phyloP scores from a whole-genome alignment of 2,329 filamentous ascomycete species.

The Leptographium procerum region DNA sequence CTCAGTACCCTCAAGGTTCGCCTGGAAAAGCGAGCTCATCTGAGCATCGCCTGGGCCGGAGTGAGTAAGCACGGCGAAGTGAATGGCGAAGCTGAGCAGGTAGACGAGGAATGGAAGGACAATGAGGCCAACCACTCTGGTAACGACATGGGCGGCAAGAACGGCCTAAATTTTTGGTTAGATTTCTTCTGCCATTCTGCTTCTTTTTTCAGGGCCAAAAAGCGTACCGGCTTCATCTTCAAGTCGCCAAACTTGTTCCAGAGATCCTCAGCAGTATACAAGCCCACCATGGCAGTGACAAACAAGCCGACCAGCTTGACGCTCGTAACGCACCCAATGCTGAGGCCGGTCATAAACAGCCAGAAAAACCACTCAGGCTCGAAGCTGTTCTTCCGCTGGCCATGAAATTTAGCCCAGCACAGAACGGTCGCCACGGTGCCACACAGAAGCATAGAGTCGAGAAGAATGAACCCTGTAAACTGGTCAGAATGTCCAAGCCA shows the following conservation, averaged over 20 bases:
- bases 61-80: slow-evolving; percentile 88
- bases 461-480: slow-evolving; percentile 62
- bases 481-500: neutral
- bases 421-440: slow-evolving; percentile 97
- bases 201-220: neutral
- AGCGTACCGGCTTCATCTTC: slow-evolving; percentile 71
- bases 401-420: slow-evolving; percentile 96
- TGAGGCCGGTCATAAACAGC: slow-evolving; percentile 86
- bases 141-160: slow-evolving; percentile 58
- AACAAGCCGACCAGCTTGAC: slow-evolving; percentile 98
- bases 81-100: slow-evolving; percentile 87
- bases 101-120: slow-evolving; percentile 83
- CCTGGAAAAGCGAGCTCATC: slow-evolving; percentile 99
- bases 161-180: slow-evolving; percentile 30
- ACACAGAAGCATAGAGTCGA: slow-evolving; percentile 97
- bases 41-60: slow-evolving; percentile 96
- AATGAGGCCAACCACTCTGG: slow-evolving; percentile 79
- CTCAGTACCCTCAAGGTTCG: slow-evolving; percentile 85
- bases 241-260: slow-evolving; percentile 97
- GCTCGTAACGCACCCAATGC: slow-evolving; percentile 95
- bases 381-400: slow-evolving; percentile 74
- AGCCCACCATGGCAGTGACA: slow-evolving; percentile 82
- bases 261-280: slow-evolving; percentile 92
- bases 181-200: neutral
- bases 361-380: slow-evolving; percentile 87